Evolutionary conservation across 129 eudicot genomes (phyloP).

Genomic region (Cynara cardunculus): DNA sequence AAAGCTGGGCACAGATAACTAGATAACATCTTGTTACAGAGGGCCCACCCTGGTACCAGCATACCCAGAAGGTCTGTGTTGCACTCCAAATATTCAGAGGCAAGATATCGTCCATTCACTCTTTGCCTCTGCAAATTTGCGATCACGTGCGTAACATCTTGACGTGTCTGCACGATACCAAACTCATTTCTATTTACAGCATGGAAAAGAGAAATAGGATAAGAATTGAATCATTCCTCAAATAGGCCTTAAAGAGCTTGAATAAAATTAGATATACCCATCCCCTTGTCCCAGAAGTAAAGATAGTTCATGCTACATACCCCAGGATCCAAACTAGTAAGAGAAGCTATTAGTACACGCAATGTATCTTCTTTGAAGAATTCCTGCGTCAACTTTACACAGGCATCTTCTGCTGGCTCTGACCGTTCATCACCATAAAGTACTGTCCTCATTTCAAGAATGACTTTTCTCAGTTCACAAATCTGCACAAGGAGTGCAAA

Average conservation of each 20-base stretch:
- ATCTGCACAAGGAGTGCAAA: constrained; percentile 26
- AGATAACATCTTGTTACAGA: not conserved
- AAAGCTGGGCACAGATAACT: constrained; percentile 1
- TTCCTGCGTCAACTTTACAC: constrained; percentile 45
- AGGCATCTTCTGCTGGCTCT: constrained; percentile 44
- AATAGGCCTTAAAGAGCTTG: not conserved
- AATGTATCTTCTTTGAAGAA: constrained; percentile 43
- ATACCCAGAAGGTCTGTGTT: constrained; percentile 34
- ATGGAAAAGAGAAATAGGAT: constrained; percentile 1
- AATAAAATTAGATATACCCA: constrained; percentile 8
- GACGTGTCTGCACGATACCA: constrained; percentile 43
- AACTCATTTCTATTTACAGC: constrained; percentile 31
- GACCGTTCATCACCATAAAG: constrained; percentile 43
- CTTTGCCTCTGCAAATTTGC: constrained; percentile 47
- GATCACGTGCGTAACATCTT: constrained; percentile 48
- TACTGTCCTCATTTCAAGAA: constrained; percentile 44
- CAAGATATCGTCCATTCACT: constrained; percentile 36
- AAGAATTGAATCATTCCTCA: constrained; percentile 14
- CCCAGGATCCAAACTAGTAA: constrained; percentile 45
- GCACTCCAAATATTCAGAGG: constrained; percentile 44
- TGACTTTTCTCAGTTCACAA: constrained; percentile 38
- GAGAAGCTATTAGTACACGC: constrained; percentile 30
- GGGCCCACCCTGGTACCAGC: constrained; percentile 46
- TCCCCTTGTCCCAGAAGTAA: constrained; percentile 12
- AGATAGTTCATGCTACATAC: constrained; percentile 18